Percentiles rank a stretch among this genome's conserved stretches.
phyloP scores from a whole-genome alignment of 202 grass and related monocot species.

The Bolboschoenoplectus hybrid region DNA sequence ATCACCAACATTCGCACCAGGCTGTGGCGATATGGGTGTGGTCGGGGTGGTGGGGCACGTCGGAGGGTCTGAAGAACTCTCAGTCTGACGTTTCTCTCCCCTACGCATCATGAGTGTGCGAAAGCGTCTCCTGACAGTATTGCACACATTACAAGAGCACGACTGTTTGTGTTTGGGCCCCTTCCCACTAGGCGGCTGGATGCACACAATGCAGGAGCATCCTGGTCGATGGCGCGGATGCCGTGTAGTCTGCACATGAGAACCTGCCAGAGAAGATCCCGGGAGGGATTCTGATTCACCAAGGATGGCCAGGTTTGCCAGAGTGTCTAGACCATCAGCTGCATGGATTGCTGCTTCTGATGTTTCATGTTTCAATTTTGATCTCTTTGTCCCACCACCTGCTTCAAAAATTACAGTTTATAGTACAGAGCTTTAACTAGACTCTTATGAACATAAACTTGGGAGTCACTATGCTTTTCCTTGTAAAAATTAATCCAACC shows the following conservation, averaged over 20 bases:
- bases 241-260: conserved; percentile 68
- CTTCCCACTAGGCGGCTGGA: conserved; percentile 98
- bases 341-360: conserved; percentile 56
- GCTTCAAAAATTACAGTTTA: conserved; percentile 29
- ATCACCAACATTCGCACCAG: conserved; percentile 26
- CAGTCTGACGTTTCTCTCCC: conserved; percentile 63
- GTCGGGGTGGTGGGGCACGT: conserved; percentile 18
- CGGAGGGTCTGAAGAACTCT: conserved; percentile 45
- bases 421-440: neutral
- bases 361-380: conserved; percentile 58
- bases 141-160: conserved; percentile 92
- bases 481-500: neutral
- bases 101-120: conserved; percentile 92
- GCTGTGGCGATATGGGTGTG: neutral
- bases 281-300: conserved; percentile 78
- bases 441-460: neutral
- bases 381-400: conserved; percentile 64
- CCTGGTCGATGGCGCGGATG: conserved; percentile 92
- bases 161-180: conserved; percentile 96
- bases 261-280: conserved; percentile 27
- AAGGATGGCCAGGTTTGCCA: conserved; percentile 95
- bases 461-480: neutral
- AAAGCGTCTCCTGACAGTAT: conserved; percentile 91
- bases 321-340: conserved; percentile 83
- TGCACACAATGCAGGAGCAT: conserved; percentile 97